These are phyloP conservation scores for Ottelia alismoides DNA, from an alignment of 106 monocot species.

Conservation along the genomic window DNA sequence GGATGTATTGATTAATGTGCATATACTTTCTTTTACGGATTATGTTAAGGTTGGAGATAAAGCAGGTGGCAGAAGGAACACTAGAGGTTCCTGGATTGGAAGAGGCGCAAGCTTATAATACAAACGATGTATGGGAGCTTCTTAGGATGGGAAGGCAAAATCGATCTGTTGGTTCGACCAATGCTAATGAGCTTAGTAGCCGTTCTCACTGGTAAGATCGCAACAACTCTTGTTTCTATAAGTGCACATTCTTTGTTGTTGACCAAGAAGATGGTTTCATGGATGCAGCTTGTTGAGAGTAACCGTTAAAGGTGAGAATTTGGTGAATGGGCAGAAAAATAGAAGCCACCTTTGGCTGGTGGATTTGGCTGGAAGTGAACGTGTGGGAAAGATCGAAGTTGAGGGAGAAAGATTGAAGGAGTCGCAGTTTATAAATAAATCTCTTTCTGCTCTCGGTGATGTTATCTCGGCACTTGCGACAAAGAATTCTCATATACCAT, in stretches of 20 bases:
- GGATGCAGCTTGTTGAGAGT: slow-evolving; percentile 73
- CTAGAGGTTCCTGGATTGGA: slow-evolving; percentile 83
- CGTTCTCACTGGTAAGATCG: slow-evolving; percentile 75
- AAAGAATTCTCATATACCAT: slow-evolving; percentile 84
- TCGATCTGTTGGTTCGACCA: slow-evolving; percentile 86
- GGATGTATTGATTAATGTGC: too few relatives aligned
- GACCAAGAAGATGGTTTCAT: too few relatives aligned
- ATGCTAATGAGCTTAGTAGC: slow-evolving; percentile 92
- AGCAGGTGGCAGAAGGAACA: slow-evolving; percentile 73
- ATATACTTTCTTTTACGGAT: neutral
- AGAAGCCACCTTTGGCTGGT: slow-evolving; percentile 88
- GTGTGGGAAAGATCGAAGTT: slow-evolving; percentile 68
- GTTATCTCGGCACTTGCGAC: slow-evolving; percentile 84
- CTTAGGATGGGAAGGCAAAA: slow-evolving; percentile 55
- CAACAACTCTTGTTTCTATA: too few relatives aligned
- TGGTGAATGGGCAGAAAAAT: slow-evolving; percentile 37
- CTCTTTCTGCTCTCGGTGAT: slow-evolving; percentile 87
- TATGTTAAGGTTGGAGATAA: slow-evolving; percentile 70
- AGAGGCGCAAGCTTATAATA: slow-evolving; percentile 38
- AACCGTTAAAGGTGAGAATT: slow-evolving; percentile 51
- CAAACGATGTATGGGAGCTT: slow-evolving; percentile 67
- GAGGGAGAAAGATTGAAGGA: slow-evolving; percentile 93
- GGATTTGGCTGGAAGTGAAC: slow-evolving; percentile 94
- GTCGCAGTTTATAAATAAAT: slow-evolving; percentile 96
- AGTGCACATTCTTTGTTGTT: too few relatives aligned